phyloP scores from a whole-genome alignment of 1,284 basidiomycete species.

The Heterobasidion parviporum region DNA sequence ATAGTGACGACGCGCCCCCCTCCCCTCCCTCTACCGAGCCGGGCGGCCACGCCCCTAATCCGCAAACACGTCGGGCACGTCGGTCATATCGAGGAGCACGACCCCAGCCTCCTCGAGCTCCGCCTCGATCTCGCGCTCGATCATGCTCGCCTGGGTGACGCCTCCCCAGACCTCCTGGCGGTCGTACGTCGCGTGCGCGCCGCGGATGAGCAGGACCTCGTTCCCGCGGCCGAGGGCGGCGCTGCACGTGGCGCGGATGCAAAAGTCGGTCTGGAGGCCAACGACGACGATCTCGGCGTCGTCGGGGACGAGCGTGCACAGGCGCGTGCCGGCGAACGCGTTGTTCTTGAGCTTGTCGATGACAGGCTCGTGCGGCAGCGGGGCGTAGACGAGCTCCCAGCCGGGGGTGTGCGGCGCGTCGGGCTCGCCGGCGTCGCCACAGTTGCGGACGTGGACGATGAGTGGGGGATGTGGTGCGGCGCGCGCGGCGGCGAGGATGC shows the following conservation, averaged over 20 bases:
- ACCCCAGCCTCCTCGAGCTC: slow-evolving; percentile 62
- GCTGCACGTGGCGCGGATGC: slow-evolving; percentile 55
- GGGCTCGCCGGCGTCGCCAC: slow-evolving; percentile 47
- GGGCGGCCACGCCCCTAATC: slow-evolving; percentile 22
- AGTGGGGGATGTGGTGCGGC: slow-evolving; percentile 37
- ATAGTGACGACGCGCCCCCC: not conserved
- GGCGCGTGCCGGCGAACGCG: slow-evolving; percentile 50
- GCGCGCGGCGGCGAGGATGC: slow-evolving; percentile 44
- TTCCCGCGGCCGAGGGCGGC: slow-evolving; percentile 56
- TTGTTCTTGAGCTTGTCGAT: slow-evolving; percentile 66
- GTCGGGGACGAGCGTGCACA: slow-evolving; percentile 37
- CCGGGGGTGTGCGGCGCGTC: slow-evolving; percentile 45
- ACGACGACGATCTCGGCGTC: slow-evolving; percentile 55
- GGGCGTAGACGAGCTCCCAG: slow-evolving; percentile 42
- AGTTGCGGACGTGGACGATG: slow-evolving; percentile 61
- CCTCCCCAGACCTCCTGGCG: slow-evolving; percentile 50
- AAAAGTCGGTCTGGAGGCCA: slow-evolving; percentile 62
- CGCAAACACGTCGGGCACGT: slow-evolving; percentile 47
- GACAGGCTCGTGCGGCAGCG: slow-evolving; percentile 39
- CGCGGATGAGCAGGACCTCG: slow-evolving; percentile 51
- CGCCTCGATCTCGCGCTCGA: slow-evolving; percentile 36
- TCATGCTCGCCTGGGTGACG: slow-evolving; percentile 39
- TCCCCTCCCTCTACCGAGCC: not conserved
- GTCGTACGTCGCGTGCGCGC: slow-evolving; percentile 60
- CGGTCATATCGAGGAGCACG: slow-evolving; percentile 54